Evolutionary conservation across 768 basidiomycete species (phyloP).

Genomic region (Pholiota conissans): DNA sequence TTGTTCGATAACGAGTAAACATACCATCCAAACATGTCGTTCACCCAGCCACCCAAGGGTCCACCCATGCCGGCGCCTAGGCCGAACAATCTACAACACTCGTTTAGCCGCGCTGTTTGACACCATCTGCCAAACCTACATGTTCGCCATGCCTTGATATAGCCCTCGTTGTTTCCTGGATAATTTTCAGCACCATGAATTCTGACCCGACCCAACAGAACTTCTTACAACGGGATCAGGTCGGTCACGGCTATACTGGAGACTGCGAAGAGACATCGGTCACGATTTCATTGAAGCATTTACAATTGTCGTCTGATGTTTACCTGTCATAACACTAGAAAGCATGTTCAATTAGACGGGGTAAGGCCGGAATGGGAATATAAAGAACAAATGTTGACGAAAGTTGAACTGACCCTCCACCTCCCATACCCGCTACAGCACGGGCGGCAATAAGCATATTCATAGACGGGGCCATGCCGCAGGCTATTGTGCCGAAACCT

Average conservation of each 20-base stretch:
- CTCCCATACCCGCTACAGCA: slow-evolving; percentile 88
- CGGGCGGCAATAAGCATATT: slow-evolving; percentile 75
- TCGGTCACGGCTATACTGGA: slow-evolving; percentile 85
- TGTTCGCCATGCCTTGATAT: slow-evolving; percentile 90
- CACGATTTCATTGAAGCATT: slow-evolving; percentile 18
- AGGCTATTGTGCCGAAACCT: slow-evolving; percentile 84
- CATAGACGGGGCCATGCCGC: slow-evolving; percentile 89
- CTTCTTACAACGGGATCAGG: slow-evolving; percentile 78
- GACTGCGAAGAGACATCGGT: slow-evolving; percentile 45
- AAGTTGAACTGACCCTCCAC: slow-evolving; percentile 72
- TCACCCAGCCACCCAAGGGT: slow-evolving; percentile 81
- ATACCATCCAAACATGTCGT: slow-evolving; percentile 84
- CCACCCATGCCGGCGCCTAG: slow-evolving; percentile 81
- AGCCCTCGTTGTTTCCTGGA: slow-evolving; percentile 80
- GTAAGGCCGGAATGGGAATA: slow-evolving; percentile 20
- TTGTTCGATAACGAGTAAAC: slow-evolving; percentile 25
- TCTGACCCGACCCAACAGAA: neutral
- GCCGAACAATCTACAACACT: slow-evolving; percentile 65
- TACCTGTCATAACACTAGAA: slow-evolving; percentile 82
- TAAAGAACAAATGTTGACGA: slow-evolving; percentile 10
- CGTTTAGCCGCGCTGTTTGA: neutral
- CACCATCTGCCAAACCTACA: slow-evolving; percentile 46
- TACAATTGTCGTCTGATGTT: slow-evolving; percentile 15
- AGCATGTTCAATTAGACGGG: slow-evolving; percentile 20
- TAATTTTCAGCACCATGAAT: slow-evolving; percentile 7